Conservation (phyloP, 2,329 filamentous ascomycete species). For the Alternaria incomplexa region DNA sequence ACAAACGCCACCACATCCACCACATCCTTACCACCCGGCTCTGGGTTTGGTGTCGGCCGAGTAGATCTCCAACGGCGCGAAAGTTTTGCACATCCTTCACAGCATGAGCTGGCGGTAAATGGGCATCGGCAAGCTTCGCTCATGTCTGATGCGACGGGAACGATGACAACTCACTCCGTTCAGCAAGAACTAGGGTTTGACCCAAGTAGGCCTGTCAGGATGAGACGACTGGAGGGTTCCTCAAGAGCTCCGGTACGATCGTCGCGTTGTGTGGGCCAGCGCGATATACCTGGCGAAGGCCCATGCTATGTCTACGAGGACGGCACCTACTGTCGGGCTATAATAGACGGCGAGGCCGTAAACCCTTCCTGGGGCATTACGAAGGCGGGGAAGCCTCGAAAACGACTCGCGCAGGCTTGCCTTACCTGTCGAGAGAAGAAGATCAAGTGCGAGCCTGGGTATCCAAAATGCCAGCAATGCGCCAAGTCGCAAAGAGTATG, state of each 20-base stretch:
- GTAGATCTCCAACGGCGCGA: constrained; percentile 32
- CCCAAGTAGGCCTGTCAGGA: constrained; percentile 32
- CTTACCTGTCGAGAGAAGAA: constrained; percentile 95
- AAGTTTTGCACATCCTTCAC: constrained; percentile 28
- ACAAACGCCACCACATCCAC: constrained; percentile 29
- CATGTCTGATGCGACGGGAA: constrained; percentile 28
- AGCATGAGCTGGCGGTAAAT: constrained; percentile 27
- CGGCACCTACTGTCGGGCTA: constrained; percentile 78
- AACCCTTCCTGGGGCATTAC: constrained; percentile 94
- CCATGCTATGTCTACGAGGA: constrained; percentile 88
- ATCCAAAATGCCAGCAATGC: constrained; percentile 86
- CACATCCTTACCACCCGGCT: constrained; percentile 30
- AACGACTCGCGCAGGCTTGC: constrained; percentile 89
- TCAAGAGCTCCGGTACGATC: constrained; percentile 41
- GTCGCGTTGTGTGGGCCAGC: constrained; percentile 46
- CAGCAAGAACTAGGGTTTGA: constrained; percentile 42
- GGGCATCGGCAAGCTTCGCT: constrained; percentile 33
- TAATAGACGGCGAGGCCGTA: constrained; percentile 84
- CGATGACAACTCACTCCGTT: constrained; percentile 20
- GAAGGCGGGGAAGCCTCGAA: constrained; percentile 91
- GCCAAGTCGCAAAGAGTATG: constrained; percentile 88
- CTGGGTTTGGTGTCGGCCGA: constrained; percentile 26
- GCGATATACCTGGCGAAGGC: constrained; percentile 76
- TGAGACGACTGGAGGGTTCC: constrained; percentile 41
- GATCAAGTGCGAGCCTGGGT: constrained; percentile 93